phyloP scores from a whole-genome alignment of 2,329 filamentous ascomycete genomes.

The Penicillium crustosum region DNA sequence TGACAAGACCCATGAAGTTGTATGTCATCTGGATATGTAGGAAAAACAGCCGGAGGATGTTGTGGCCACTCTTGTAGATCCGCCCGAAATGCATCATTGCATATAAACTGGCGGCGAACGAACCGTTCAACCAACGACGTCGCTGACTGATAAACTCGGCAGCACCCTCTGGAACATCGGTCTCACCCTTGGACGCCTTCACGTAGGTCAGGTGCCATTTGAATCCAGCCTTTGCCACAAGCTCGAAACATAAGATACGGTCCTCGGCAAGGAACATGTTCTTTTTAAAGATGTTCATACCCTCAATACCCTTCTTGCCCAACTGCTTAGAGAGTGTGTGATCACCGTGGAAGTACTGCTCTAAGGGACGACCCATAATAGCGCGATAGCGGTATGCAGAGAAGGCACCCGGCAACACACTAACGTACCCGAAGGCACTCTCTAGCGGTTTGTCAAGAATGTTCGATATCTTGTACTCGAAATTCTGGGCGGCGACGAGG shows the following conservation, averaged over 20 bases:
- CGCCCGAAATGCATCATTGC: slow-evolving; percentile 95
- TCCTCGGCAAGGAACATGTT: slow-evolving; percentile 99
- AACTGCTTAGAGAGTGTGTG: slow-evolving; percentile 92
- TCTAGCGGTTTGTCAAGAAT: slow-evolving; percentile 97
- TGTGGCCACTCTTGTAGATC: slow-evolving; percentile 97
- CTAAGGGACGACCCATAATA: slow-evolving; percentile 92
- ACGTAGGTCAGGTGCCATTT: slow-evolving; percentile 99
- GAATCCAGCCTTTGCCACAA: slow-evolving; percentile 94
- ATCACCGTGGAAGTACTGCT: slow-evolving; percentile 99
- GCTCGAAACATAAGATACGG: slow-evolving; percentile 97
- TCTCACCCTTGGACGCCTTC: slow-evolving; percentile 97
- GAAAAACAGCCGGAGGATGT: slow-evolving; percentile 96
- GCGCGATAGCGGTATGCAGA: slow-evolving; percentile 95
- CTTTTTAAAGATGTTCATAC: slow-evolving; percentile 99
- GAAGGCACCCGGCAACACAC: slow-evolving; percentile 95
- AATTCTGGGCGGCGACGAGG: slow-evolving; percentile 91
- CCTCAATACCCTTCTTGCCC: slow-evolving; percentile 97
- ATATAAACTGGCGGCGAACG: slow-evolving; percentile 93
- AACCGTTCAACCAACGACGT: slow-evolving; percentile 97
- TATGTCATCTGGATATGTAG: slow-evolving; percentile 93
- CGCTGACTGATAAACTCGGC: slow-evolving; percentile 95
- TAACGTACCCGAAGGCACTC: slow-evolving; percentile 93
- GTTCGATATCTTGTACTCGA: slow-evolving; percentile 99
- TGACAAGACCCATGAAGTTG: slow-evolving; percentile 80
- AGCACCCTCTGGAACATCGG: slow-evolving; percentile 95